Conservation (phyloP, 208 protist genomes). For the Leishmania tropica region DNA sequence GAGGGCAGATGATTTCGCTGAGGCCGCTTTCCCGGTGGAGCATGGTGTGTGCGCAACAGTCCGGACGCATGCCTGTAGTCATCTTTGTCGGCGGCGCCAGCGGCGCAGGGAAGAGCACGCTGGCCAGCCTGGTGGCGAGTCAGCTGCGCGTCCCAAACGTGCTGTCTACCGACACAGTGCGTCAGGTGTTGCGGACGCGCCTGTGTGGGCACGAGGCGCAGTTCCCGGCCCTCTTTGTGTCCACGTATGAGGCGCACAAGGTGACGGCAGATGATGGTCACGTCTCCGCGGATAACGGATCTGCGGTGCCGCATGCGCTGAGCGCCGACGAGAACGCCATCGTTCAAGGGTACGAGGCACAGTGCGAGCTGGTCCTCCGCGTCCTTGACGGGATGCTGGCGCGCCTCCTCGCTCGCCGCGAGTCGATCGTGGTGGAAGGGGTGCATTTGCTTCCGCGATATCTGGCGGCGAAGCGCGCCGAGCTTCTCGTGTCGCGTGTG, state of each 20-base stretch:
- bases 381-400: slow-evolving; percentile 19
- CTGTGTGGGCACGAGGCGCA: slow-evolving; percentile 26
- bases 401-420: slow-evolving; percentile 17
- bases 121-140: slow-evolving; percentile 81
- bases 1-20: slow-evolving; percentile 49
- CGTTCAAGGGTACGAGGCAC: slow-evolving; percentile 18
- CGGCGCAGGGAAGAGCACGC: slow-evolving; percentile 92
- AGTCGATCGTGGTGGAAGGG: slow-evolving; percentile 65
- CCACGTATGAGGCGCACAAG: slow-evolving; percentile 67
- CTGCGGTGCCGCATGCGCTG: background rate
- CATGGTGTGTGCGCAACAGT: slow-evolving; percentile 40
- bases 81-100: slow-evolving; percentile 92
- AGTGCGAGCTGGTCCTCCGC: slow-evolving; percentile 21
- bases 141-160: slow-evolving; percentile 83
- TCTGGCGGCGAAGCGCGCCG: slow-evolving; percentile 31
- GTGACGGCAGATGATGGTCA: background rate
- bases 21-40: slow-evolving; percentile 45
- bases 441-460: slow-evolving; percentile 59
- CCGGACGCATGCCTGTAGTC: slow-evolving; percentile 66
- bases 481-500: slow-evolving; percentile 40
- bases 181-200: slow-evolving; percentile 75
- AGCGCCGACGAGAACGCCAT: slow-evolving; percentile 5
- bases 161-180: slow-evolving; percentile 92
- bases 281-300: background rate
- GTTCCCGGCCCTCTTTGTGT: slow-evolving; percentile 59